A percentile compares a stretch with the other conserved stretches of the same genome.
phyloP scores from a whole-genome alignment of 768 basidiomycete species.

The Tulasnella sp. region DNA sequence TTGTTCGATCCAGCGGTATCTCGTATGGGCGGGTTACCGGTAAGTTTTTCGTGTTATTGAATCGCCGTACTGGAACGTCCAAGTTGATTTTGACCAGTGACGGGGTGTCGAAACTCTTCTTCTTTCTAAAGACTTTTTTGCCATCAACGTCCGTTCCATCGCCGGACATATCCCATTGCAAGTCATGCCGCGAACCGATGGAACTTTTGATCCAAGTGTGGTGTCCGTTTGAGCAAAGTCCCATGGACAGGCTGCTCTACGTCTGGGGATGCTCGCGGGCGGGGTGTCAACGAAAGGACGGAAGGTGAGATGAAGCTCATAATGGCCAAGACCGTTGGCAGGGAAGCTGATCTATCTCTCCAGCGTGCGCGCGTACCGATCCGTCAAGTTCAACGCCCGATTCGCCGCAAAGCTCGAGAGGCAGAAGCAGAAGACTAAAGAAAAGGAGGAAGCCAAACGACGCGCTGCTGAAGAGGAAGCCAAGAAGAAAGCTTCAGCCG shows the following conservation, averaged over 20 bases:
- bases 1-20: constrained; percentile 75
- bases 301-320: constrained; percentile 57
- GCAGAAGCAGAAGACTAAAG: constrained; percentile 43
- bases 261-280: constrained; percentile 75
- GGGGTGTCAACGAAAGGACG: constrained; percentile 67
- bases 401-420: constrained; percentile 71
- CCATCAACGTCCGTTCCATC: constrained; percentile 43
- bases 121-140: constrained; percentile 61
- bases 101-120: neutral
- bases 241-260: constrained; percentile 79
- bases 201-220: constrained; percentile 81
- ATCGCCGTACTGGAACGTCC: neutral
- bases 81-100: neutral
- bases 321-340: no score
- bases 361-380: constrained; percentile 80
- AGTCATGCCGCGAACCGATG: constrained; percentile 66
- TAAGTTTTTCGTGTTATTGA: constrained; percentile 47
- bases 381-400: constrained; percentile 61
- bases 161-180: constrained; percentile 63
- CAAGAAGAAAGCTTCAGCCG: neutral
- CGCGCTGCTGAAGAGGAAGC: constrained; percentile 8
- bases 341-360: neutral
- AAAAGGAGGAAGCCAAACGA: constrained; percentile 20
- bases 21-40: constrained; percentile 85
- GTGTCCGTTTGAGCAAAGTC: constrained; percentile 83